Percentiles rank a stretch among this genome's conserved stretches.
Conservation (phyloP, 1,284 basidiomycete species). For the Malassezia furfur region DNA sequence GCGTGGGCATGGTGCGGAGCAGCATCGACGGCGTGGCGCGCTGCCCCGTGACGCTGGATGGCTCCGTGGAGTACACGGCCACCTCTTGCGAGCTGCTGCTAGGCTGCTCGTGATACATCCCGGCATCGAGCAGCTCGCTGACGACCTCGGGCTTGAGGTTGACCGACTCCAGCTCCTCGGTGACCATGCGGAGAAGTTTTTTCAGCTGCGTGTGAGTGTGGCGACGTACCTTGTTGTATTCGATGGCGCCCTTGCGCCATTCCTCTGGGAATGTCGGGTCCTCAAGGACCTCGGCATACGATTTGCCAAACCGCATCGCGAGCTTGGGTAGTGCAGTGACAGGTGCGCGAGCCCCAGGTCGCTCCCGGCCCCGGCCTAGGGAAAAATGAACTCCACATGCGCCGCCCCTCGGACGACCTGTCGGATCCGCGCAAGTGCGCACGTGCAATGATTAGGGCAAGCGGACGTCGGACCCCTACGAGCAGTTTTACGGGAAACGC, state of each 20-base stretch:
- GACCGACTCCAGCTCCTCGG: slow-evolving; percentile 66
- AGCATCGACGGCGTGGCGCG: slow-evolving; percentile 1
- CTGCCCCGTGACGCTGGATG: slow-evolving; percentile 7
- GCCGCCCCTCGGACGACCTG: too few species aligned
- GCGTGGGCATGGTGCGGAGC: neutral
- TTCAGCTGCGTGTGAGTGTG: slow-evolving; percentile 59
- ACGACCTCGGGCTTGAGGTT: slow-evolving; percentile 62
- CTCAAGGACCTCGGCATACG: slow-evolving; percentile 61
- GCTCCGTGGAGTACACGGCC: neutral
- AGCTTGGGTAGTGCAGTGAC: too few species aligned
- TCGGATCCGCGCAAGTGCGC: too few species aligned
- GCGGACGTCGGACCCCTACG: neutral
- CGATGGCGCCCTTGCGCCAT: slow-evolving; percentile 66
- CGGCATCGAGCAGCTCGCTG: slow-evolving; percentile 50
- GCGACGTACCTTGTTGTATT: slow-evolving; percentile 65
- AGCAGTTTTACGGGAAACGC: too few species aligned
- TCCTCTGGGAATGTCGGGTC: slow-evolving; percentile 61
- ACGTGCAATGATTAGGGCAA: neutral
- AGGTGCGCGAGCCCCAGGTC: too few species aligned
- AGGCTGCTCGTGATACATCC: neutral
- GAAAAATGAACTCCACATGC: too few species aligned
- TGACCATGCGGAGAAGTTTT: slow-evolving; percentile 79
- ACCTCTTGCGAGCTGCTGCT: neutral
- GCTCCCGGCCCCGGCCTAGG: too few species aligned
- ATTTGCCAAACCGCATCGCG: slow-evolving; percentile 71